phyloP scores from a whole-genome alignment of 2,329 filamentous ascomycete species.

The Scedosporium dehoogii region DNA sequence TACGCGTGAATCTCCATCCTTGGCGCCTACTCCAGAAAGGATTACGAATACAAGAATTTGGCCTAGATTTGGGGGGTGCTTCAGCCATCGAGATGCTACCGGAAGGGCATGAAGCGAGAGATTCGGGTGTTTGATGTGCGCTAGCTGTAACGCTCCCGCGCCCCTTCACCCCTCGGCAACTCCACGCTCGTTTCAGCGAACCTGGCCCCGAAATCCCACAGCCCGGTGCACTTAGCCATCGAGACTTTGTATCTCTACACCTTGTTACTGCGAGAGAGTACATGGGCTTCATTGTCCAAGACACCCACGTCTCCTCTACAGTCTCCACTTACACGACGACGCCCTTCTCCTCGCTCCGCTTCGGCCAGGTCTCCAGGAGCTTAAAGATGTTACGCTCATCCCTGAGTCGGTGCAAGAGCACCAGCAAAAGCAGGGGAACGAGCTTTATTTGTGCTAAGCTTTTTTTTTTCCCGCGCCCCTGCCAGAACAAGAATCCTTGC shows the following conservation, averaged over 20 bases:
- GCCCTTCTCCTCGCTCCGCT: too few species aligned
- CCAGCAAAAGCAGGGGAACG: background rate
- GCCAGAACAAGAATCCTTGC: background rate
- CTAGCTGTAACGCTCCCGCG: background rate
- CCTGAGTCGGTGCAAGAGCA: background rate
- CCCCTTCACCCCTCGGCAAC: background rate
- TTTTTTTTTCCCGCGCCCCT: background rate
- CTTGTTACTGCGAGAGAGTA: background rate
- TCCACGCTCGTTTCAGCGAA: background rate
- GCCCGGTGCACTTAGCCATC: background rate
- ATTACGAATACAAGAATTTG: background rate
- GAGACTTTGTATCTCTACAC: background rate
- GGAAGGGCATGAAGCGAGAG: background rate
- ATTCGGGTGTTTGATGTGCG: background rate
- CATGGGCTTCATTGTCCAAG: background rate
- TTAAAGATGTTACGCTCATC: background rate
- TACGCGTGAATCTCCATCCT: background rate
- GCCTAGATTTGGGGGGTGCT: background rate
- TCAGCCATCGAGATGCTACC: background rate
- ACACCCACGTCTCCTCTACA: background rate
- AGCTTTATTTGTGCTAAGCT: background rate
- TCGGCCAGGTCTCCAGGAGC: background rate
- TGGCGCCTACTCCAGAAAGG: background rate
- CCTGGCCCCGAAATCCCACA: background rate
- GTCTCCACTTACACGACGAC: too few species aligned